Percentiles rank a stretch among this genome's conserved stretches.
Evolutionary conservation across 2,329 filamentous ascomycete species (phyloP).

Genomic region (Pestalotiopsis sp.): DNA sequence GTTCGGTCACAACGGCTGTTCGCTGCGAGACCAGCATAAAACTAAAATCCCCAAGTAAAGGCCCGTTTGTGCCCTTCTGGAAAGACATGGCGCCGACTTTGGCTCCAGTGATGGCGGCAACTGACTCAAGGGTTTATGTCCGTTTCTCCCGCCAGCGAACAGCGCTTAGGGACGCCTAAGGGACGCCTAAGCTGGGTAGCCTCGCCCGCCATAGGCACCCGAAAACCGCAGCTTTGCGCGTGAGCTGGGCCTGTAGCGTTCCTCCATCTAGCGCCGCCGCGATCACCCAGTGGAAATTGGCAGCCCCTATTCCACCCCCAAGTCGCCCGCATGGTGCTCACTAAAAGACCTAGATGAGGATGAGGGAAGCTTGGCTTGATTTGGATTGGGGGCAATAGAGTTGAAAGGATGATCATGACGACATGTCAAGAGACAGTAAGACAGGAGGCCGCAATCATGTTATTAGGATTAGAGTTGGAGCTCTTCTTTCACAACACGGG

Average conservation of each 20-base stretch:
- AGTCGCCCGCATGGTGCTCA: background rate
- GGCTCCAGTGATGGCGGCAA: background rate
- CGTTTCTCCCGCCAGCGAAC: background rate
- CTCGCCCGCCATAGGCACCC: background rate
- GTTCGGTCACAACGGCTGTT: background rate
- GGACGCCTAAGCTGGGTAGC: background rate
- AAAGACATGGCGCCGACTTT: background rate
- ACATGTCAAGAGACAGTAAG: slow-evolving; percentile 1
- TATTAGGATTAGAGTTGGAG: background rate
- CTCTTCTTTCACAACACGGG: background rate
- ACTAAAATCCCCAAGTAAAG: background rate
- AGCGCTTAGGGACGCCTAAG: background rate
- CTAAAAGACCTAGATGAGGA: background rate
- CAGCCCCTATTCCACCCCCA: slow-evolving; percentile 5
- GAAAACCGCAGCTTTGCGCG: background rate
- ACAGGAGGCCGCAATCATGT: background rate
- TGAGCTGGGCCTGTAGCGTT: slow-evolving; percentile 1
- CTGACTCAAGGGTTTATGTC: background rate
- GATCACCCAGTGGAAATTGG: slow-evolving; percentile 10
- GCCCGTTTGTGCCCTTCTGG: background rate
- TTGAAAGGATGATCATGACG: background rate
- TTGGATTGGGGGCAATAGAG: background rate
- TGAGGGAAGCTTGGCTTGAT: background rate
- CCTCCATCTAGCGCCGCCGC: slow-evolving; percentile 1
- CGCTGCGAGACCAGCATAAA: background rate